Evolutionary conservation across 805 yeast genomes (phyloP).

Genomic region (Starmera amethionina): DNA sequence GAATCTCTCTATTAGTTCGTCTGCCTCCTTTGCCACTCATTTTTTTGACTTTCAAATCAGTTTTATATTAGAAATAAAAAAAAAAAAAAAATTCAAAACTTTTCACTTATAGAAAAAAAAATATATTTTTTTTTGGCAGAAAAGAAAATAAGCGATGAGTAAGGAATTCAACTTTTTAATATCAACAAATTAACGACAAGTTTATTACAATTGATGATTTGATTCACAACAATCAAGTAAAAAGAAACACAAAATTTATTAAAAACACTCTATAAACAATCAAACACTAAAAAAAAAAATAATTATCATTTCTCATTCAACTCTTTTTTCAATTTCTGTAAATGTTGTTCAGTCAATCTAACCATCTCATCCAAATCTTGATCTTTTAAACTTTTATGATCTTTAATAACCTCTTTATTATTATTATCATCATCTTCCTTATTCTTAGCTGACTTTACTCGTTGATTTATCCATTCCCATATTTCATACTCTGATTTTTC

Average conservation of each 20-base stretch:
- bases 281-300: no score
- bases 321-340: conserved; percentile 7
- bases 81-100: no score
- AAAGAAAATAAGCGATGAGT: no score
- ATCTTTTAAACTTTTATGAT: conserved; percentile 6
- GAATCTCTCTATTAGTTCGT: conserved; percentile 65
- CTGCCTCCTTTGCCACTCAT: background rate
- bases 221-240: no score
- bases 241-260: no score
- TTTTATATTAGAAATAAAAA: no score
- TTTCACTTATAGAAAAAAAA: no score
- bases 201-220: no score
- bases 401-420: conserved; percentile 1
- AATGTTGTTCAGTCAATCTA: conserved; percentile 11
- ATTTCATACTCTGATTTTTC: conserved; percentile 14
- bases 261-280: no score
- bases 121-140: no score
- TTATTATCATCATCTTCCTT: background rate
- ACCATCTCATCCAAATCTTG: conserved; percentile 17
- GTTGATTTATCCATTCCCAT: conserved; percentile 19
- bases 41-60: background rate
- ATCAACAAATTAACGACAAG: no score
- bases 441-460: background rate
- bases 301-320: background rate
- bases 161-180: no score